phyloP scores from a whole-genome alignment of 176 grass and related monocot species.

The maize (Zea mays) region Zm-B73-REFERENCE-NAM-5.0 NC_050096.1:7299001-7299500 shows the following conservation, averaged over 20 bases:
- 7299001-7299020: conserved; percentile 21
- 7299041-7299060: neutral
- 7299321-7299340: conserved; percentile 70
- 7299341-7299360: conserved; percentile 83
- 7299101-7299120: conserved; percentile 74
- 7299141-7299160: conserved; percentile 53
- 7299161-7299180: conserved; percentile 19
- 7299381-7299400: conserved; percentile 47
- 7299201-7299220: neutral
- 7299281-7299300: conserved; percentile 51
- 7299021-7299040: conserved; percentile 6
- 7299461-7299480: conserved; percentile 67
- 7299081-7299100: conserved; percentile 31
- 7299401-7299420: conserved; percentile 63
- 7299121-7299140: conserved; percentile 51
- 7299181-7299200: neutral
- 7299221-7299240: neutral
- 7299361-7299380: conserved; percentile 73
- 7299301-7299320: conserved; percentile 51
- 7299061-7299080: conserved; percentile 32
- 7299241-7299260: conserved; percentile 86
- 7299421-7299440: conserved; percentile 70
- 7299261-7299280: conserved; percentile 53
- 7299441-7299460: conserved; percentile 53
- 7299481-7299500: conserved; percentile 51